Conservation (phyloP, 2,329 filamentous ascomycete genomes). For the Stenocarpella maydis region DNA sequence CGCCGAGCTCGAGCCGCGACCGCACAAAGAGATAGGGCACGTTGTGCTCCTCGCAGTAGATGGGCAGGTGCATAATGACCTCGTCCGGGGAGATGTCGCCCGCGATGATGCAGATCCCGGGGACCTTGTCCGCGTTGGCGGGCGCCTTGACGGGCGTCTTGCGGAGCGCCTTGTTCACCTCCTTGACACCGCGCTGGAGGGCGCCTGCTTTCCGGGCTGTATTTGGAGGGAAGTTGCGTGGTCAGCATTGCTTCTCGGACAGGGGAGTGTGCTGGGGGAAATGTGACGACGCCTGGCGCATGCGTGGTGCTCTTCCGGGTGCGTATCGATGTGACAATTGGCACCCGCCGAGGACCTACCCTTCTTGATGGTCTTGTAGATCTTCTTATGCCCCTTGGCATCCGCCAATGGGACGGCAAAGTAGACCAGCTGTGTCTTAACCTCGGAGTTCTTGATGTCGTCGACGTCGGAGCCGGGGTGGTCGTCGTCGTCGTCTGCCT, state of each 20-base stretch:
- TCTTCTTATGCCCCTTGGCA: constrained; percentile 76
- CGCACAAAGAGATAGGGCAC: constrained; percentile 96
- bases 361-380: constrained; percentile 71
- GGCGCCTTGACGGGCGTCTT: constrained; percentile 81
- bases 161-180: constrained; percentile 97
- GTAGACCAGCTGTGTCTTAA: constrained; percentile 68
- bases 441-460: constrained; percentile 54
- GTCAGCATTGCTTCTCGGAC: constrained; percentile 2
- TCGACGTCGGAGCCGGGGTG: constrained; percentile 39
- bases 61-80: constrained; percentile 96
- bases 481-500: constrained; percentile 54
- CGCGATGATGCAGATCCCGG: constrained; percentile 87
- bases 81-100: constrained; percentile 98
- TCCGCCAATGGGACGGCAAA: constrained; percentile 84
- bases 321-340: constrained; percentile 29
- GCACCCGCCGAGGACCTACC: constrained; percentile 49
- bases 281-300: constrained; percentile 32
- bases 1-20: constrained; percentile 91
- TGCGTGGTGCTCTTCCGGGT: constrained; percentile 14
- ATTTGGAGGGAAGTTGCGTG: not conserved
- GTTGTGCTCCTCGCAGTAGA: constrained; percentile 97
- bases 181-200: constrained; percentile 97
- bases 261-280: not conserved
- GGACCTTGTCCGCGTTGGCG: constrained; percentile 61
- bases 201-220: constrained; percentile 93